Evolutionary conservation across 805 yeast genomes (phyloP).

Genomic region (Kodamaea neixiangensis): DNA sequence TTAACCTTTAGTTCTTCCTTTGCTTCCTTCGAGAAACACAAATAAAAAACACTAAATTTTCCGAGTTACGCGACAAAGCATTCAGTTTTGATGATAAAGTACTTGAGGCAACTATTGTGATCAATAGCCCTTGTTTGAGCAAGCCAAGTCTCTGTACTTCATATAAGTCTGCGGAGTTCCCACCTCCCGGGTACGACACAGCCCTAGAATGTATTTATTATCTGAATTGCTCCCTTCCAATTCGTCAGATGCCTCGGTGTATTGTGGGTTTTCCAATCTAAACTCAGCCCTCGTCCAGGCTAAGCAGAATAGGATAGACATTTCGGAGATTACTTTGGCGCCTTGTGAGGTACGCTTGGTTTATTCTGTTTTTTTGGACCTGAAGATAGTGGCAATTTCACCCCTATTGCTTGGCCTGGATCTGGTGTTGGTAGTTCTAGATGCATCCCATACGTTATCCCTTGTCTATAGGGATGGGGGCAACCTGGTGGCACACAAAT

Average conservation of each 20-base stretch:
- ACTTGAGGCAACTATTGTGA: not conserved
- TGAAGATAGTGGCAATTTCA: not conserved
- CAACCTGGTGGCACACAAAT: conserved; percentile 5
- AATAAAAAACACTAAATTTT: not conserved
- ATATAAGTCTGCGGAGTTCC: not conserved
- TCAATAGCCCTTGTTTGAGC: not conserved
- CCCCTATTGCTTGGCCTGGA: conserved; percentile 2
- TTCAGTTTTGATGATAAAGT: not conserved
- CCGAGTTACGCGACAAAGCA: not conserved
- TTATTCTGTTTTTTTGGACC: not conserved
- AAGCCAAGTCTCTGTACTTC: not conserved
- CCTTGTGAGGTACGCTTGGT: not conserved
- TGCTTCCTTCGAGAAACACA: not conserved
- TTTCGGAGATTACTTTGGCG: not conserved
- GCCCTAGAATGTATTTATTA: conserved; percentile 18
- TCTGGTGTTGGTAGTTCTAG: conserved; percentile 5
- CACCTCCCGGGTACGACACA: not conserved
- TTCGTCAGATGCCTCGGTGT: conserved; percentile 16
- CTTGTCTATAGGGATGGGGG: conserved; percentile 1
- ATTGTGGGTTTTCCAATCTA: conserved; percentile 10
- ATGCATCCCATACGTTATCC: conserved; percentile 6
- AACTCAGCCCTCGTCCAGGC: conserved; percentile 8
- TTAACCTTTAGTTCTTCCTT: not conserved
- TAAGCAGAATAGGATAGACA: conserved; percentile 5
- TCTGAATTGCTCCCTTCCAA: conserved; percentile 21